Conservation (phyloP, 1,284 basidiomycete genomes). For the Ceratobasidium papillatum region DNA sequence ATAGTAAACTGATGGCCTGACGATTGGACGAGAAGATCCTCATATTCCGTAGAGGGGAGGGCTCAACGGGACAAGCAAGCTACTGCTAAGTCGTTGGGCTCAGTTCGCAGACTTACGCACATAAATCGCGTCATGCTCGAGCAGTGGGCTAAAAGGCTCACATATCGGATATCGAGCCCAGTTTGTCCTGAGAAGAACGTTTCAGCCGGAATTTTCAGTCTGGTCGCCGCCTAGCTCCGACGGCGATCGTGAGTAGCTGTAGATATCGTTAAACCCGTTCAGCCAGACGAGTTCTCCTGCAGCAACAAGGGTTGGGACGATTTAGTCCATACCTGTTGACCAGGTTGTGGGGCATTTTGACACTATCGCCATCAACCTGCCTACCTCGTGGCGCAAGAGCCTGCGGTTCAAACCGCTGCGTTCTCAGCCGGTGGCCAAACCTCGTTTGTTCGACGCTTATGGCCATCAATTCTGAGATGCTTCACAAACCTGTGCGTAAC, state of each 20-base stretch:
- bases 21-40: neutral
- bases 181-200: neutral
- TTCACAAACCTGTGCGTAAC: neutral
- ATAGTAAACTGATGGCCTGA: neutral
- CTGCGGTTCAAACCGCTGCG: neutral
- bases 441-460: neutral
- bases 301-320: neutral
- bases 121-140: neutral
- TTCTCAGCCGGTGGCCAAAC: neutral
- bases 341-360: neutral
- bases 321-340: neutral
- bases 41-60: neutral
- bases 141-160: neutral
- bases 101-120: neutral
- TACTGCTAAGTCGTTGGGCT: neutral
- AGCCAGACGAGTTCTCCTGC: neutral
- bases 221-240: neutral
- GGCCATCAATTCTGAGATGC: neutral
- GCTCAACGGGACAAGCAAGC: neutral
- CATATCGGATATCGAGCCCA: neutral
- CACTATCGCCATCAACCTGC: neutral
- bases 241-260: neutral
- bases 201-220: neutral
- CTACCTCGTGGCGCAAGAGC: neutral
- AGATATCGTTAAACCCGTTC: neutral